Percentiles rank a stretch among this genome's conserved stretches.
These are phyloP conservation scores for Cyberlindnera lachancei DNA, from an alignment of 805 yeast genomes.

Conservation along the genomic window DNA sequence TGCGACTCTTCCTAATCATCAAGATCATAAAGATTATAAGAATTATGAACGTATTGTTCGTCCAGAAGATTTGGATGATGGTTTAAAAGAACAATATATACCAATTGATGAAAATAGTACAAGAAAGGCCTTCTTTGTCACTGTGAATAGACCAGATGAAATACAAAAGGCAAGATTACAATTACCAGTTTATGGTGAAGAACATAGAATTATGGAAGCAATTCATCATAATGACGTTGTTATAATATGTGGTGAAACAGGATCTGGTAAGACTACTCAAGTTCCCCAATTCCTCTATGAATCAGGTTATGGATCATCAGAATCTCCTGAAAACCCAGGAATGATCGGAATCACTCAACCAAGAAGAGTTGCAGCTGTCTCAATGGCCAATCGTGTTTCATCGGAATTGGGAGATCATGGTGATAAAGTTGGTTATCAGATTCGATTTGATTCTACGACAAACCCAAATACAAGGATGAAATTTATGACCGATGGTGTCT, in stretches of 20 bases:
- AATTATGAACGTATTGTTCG: conserved; percentile 39
- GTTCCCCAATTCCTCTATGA: conserved; percentile 94
- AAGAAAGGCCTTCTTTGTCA: conserved; percentile 61
- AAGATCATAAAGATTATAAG: too few relatives aligned
- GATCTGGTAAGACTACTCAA: conserved; percentile 98
- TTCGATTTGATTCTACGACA: conserved; percentile 68
- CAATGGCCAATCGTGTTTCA: conserved; percentile 79
- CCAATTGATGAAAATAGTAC: conserved; percentile 42
- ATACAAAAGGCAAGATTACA: conserved; percentile 62
- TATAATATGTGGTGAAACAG: conserved; percentile 94
- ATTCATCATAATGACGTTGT: conserved; percentile 86
- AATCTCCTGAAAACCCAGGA: conserved; percentile 64
- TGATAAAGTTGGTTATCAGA: conserved; percentile 67
- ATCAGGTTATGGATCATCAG: conserved; percentile 71
- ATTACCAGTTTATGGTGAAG: conserved; percentile 86
- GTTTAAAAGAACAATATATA: conserved; percentile 56
- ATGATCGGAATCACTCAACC: conserved; percentile 97
- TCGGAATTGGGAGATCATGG: conserved; percentile 71
- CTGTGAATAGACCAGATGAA: conserved; percentile 55
- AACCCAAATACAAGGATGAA: conserved; percentile 64
- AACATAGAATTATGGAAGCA: conserved; percentile 92
- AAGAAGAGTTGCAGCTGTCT: conserved; percentile 87
- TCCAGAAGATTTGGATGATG: conserved; percentile 65
- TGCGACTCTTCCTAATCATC: conserved; percentile 23
- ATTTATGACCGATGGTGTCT: conserved; percentile 93